Percentiles rank a stretch among this genome's conserved stretches.
Conservation (phyloP, 78 protist species). For the Andalucia godoyi region DNA sequence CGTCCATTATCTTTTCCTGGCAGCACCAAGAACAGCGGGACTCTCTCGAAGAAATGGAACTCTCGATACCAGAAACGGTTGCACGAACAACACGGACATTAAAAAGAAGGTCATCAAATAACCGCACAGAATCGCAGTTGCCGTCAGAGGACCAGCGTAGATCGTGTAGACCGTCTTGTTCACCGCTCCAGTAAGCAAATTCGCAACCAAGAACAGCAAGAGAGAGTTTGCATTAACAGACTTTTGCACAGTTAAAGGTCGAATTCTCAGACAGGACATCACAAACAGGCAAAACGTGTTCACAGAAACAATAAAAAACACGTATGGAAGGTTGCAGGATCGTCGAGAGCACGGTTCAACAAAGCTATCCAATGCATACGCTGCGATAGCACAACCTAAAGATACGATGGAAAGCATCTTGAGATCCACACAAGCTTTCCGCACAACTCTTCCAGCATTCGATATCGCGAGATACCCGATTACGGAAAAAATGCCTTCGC, state of each 20-base stretch:
- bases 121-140: not conserved
- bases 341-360: not conserved
- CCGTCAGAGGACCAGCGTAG: not conserved
- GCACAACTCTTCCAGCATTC: too few relatives aligned
- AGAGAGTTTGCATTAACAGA: not conserved
- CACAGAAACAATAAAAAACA: not conserved
- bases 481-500: constrained; percentile 59
- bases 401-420: too few relatives aligned
- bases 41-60: too few relatives aligned
- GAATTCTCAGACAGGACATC: not conserved
- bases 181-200: constrained; percentile 50
- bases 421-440: too few relatives aligned
- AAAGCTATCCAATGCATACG: too few relatives aligned
- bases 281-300: not conserved
- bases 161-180: constrained; percentile 25
- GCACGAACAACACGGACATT: too few relatives aligned
- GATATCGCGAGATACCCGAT: constrained; percentile 47
- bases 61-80: too few relatives aligned
- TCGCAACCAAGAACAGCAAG: constrained; percentile 19
- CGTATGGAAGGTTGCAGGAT: not conserved
- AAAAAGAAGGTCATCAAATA: too few relatives aligned
- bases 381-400: too few relatives aligned
- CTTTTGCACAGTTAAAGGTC: too few relatives aligned
- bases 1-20: too few relatives aligned
- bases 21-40: too few relatives aligned